Conservation (phyloP, 2,329 filamentous ascomycete species). For the Hirsutella rhossiliensis region DNA sequence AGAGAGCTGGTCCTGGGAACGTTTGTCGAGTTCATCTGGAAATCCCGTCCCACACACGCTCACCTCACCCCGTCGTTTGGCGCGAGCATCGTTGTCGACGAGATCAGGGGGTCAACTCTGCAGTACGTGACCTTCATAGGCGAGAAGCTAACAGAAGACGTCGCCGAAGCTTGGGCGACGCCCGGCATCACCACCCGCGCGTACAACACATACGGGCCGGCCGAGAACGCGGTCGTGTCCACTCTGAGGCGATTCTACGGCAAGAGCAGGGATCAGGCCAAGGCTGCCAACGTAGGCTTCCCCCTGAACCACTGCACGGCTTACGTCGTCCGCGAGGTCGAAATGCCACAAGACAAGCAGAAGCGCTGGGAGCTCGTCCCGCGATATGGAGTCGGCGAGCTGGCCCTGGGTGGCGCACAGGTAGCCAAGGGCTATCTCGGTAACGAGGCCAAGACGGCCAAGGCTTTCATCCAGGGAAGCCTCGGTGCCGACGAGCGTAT, state of each 20-base stretch:
- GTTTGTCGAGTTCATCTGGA: slow-evolving; percentile 37
- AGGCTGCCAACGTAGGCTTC: slow-evolving; percentile 13
- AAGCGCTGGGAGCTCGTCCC: slow-evolving; percentile 27
- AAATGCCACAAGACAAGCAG: not conserved
- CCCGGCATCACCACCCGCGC: slow-evolving; percentile 8
- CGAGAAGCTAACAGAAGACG: slow-evolving; percentile 45
- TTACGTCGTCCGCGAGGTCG: slow-evolving; percentile 8
- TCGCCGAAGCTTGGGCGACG: slow-evolving; percentile 45
- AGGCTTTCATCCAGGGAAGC: slow-evolving; percentile 7
- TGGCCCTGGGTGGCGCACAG: slow-evolving; percentile 50
- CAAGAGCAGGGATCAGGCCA: slow-evolving; percentile 7
- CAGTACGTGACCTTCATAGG: slow-evolving; percentile 48
- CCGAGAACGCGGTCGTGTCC: slow-evolving; percentile 14
- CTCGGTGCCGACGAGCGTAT: slow-evolving; percentile 8
- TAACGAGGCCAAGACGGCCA: slow-evolving; percentile 9
- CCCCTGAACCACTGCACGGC: slow-evolving; percentile 9
- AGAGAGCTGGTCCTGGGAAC: slow-evolving; percentile 44
- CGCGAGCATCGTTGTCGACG: slow-evolving; percentile 34
- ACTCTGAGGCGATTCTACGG: slow-evolving; percentile 13
- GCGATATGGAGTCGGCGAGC: slow-evolving; percentile 44
- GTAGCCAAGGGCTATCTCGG: slow-evolving; percentile 7
- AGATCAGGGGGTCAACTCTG: slow-evolving; percentile 25
- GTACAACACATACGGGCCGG: slow-evolving; percentile 16
- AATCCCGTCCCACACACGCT: slow-evolving; percentile 41
- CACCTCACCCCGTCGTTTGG: slow-evolving; percentile 52